Conservation (phyloP, 1,284 basidiomycete genomes). For the Boletus albobrunnescens region DNA sequence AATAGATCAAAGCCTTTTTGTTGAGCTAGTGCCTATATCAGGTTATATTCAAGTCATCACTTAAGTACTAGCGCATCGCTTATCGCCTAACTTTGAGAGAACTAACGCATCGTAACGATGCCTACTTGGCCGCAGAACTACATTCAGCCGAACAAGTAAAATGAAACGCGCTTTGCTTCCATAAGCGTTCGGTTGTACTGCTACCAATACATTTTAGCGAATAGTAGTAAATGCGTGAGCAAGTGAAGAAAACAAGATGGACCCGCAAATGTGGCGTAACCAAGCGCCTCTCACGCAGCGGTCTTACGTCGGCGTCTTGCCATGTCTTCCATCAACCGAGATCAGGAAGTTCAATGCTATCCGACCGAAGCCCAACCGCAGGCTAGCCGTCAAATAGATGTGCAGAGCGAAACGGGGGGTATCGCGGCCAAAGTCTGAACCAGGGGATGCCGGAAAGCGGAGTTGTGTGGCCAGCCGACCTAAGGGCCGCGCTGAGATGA, state of each 20-base stretch:
- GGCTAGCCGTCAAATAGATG: conserved; percentile 16
- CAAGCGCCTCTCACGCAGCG: conserved; percentile 50
- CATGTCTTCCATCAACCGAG: conserved; percentile 44
- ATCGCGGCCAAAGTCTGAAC: conserved; percentile 46
- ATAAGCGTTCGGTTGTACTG: too few species aligned
- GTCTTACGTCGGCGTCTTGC: conserved; percentile 70
- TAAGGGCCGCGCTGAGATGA: conserved; percentile 20
- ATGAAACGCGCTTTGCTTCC: too few species aligned
- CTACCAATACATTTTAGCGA: too few species aligned
- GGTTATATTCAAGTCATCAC: too few species aligned
- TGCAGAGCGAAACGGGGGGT: conserved; percentile 27
- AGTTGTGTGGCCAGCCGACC: conserved; percentile 19
- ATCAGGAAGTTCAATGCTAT: conserved; percentile 40
- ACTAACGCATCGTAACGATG: too few species aligned
- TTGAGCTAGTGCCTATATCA: too few species aligned
- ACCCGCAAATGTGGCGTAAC: conserved; percentile 38
- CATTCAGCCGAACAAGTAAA: too few species aligned
- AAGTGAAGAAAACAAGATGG: conserved; percentile 37
- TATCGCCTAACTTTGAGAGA: too few species aligned
- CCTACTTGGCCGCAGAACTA: too few species aligned
- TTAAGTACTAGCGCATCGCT: too few species aligned
- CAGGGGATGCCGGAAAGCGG: conserved; percentile 17
- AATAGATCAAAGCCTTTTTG: too few species aligned
- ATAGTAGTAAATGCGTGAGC: too few species aligned
- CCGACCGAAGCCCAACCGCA: conserved; percentile 22